phyloP scores from a whole-genome alignment of 2,329 filamentous ascomycete species.

The Drechslerella dactyloides region DNA sequence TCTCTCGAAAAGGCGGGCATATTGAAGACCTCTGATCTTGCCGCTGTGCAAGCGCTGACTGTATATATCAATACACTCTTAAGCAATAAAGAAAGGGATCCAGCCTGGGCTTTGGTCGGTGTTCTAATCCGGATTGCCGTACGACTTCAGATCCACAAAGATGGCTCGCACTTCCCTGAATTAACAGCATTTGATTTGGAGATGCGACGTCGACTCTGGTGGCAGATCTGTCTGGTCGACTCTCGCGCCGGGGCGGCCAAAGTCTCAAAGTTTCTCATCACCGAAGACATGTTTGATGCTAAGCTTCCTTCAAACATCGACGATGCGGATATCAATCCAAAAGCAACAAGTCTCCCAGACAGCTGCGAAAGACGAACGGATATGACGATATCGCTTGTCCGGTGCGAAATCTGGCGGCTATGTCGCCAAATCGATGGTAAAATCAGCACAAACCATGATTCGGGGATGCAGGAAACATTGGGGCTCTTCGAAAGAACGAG shows the following conservation, averaged over 20 bases:
- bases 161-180: constrained; percentile 63
- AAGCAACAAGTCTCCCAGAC: constrained; percentile 52
- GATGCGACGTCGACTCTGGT: constrained; percentile 68
- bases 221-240: constrained; percentile 68
- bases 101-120: constrained; percentile 66
- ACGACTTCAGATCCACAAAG: constrained; percentile 67
- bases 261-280: constrained; percentile 68
- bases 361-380: constrained; percentile 16
- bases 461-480: neutral
- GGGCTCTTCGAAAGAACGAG: constrained; percentile 1
- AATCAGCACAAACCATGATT: neutral
- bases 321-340: constrained; percentile 60
- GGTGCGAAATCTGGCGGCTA: constrained; percentile 40
- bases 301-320: constrained; percentile 63
- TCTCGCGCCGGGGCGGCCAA: constrained; percentile 68
- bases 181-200: constrained; percentile 68
- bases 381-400: constrained; percentile 24
- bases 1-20: constrained; percentile 65
- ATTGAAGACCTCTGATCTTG: constrained; percentile 64
- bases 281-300: constrained; percentile 67
- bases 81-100: constrained; percentile 59
- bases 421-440: constrained; percentile 14
- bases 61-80: constrained; percentile 66
- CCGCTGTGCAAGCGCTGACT: constrained; percentile 65
- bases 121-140: constrained; percentile 67